Base-by-base conservation (phyloP, 345 rosid species). In the Iberis pinnata region DNA sequence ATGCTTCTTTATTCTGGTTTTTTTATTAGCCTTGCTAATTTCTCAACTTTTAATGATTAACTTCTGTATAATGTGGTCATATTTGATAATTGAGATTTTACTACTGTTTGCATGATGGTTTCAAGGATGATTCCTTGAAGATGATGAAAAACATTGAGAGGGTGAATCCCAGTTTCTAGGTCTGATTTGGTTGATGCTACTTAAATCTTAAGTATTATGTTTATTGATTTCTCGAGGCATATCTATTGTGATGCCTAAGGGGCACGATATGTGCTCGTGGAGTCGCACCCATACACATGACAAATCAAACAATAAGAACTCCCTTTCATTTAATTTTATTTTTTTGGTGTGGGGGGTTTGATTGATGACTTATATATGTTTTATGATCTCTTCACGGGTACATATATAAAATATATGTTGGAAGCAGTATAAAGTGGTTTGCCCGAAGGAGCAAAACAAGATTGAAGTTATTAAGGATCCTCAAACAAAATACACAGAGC, bases 381-480 rank as follows among this genome's bases (percentile, higher is more conserved):
- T n/a, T n/a, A n/a, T n/a, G n/a, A n/a, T n/a, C n/a, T n/a, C n/a
- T n/a, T n/a, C n/a, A n/a, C n/a, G n/a, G n/a, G n/a, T n/a, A n/a
- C n/a, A n/a, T n/a, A n/a, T n/a, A n/a, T n/a, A n/a, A n/a, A n/a
- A n/a, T n/a, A n/a, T n/a, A n/a, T n/a, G n/a, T n/a, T n/a, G n/a
- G 7, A 92, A 92, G 80, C 98, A 92, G 68, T 92, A 76, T 74
- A 92, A 88, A 72, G 97, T 92, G 48, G 16, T 43, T 18, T 87
- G 95, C 44, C 94, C 98, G n/a, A 80, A 67, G 42, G 98, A 88
- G 67, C 58, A 64, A 22, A 52, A 83, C 58, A 92, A 92, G 77
- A 73, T 88, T 51, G 38, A 49, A 22, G 88, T 85, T 36, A 74
- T 92, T 39, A 92, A 79, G 57, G 95, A 86, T 53, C 80, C 1